phyloP scores from a whole-genome alignment of 2,329 filamentous ascomycete species.

The Colletotrichum sp. region DNA sequence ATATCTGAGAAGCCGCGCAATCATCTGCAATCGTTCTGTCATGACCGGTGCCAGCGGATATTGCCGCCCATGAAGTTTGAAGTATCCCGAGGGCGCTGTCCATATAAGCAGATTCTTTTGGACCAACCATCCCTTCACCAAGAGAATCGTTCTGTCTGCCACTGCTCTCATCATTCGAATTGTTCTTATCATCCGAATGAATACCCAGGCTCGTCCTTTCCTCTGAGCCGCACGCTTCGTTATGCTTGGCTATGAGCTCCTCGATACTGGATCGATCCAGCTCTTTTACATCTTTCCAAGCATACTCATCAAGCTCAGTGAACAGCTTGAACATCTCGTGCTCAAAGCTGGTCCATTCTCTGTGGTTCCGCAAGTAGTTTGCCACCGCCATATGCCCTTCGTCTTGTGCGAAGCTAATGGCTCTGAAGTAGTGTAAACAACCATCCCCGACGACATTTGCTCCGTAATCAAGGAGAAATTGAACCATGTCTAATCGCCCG shows the following conservation, averaged over 20 bases:
- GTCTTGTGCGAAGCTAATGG: rapidly evolving
- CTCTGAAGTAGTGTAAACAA: rapidly evolving
- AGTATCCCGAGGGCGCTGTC: too few species aligned
- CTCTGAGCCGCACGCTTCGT: too few species aligned
- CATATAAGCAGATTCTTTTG: too few species aligned
- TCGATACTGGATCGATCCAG: too few species aligned
- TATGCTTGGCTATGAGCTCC: too few species aligned
- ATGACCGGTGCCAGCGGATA: rapidly evolving
- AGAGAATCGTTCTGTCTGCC: too few species aligned
- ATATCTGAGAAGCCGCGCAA: rapidly evolving
- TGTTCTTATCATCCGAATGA: too few species aligned
- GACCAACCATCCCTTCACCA: too few species aligned
- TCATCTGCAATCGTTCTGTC: rapidly evolving
- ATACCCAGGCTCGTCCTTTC: too few species aligned
- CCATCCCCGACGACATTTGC: rapidly evolving
- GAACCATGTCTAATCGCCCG: rapidly evolving
- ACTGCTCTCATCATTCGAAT: too few species aligned
- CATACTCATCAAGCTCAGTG: rapidly evolving
- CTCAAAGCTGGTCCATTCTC: neutral
- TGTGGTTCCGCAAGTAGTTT: rapidly evolving
- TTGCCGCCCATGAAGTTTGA: too few species aligned
- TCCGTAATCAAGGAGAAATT: rapidly evolving
- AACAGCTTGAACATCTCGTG: rapidly evolving
- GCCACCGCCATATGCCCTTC: rapidly evolving
- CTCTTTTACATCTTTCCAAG: rapidly evolving